Conservation (phyloP, 225 moss, liverwort and hornwort species). For the Straminergon stramineum region DNA sequence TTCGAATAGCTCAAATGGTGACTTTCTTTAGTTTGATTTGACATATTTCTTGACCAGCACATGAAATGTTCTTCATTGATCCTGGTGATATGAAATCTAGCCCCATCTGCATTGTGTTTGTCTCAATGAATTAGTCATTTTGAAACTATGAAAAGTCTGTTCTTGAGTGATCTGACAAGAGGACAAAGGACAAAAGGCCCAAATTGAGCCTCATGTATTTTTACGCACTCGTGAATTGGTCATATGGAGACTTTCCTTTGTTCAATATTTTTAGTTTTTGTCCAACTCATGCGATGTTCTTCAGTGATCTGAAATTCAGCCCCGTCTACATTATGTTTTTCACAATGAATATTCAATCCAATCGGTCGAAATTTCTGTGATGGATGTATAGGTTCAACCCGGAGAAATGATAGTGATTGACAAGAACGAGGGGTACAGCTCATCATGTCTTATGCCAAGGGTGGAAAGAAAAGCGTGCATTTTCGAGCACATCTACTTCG, state of each 20-base stretch:
- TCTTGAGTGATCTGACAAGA: too few relatives aligned
- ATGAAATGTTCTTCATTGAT: not conserved
- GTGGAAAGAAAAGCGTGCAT: slow-evolving; percentile 80
- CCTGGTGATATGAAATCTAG: not conserved
- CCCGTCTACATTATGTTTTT: not conserved
- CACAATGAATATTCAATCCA: not conserved
- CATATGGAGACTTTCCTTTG: not conserved
- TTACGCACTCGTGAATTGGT: not conserved
- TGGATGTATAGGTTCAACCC: slow-evolving; percentile 43
- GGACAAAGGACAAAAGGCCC: not conserved
- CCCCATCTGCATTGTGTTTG: not conserved
- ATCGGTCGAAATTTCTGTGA: not conserved
- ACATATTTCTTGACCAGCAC: not conserved
- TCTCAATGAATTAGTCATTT: not conserved
- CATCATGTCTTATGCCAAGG: slow-evolving; percentile 71
- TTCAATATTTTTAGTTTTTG: not conserved
- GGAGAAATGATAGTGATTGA: slow-evolving; percentile 93
- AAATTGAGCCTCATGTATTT: not conserved
- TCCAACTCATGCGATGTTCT: not conserved
- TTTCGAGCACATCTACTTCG: slow-evolving; percentile 94
- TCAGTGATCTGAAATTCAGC: not conserved
- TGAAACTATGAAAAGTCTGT: not conserved
- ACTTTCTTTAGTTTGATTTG: not conserved
- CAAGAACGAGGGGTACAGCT: slow-evolving; percentile 61
- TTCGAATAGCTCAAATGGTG: not conserved